Base-by-base conservation (phyloP, 805 yeast genomes). In the Yarrowia deformans region DNA sequence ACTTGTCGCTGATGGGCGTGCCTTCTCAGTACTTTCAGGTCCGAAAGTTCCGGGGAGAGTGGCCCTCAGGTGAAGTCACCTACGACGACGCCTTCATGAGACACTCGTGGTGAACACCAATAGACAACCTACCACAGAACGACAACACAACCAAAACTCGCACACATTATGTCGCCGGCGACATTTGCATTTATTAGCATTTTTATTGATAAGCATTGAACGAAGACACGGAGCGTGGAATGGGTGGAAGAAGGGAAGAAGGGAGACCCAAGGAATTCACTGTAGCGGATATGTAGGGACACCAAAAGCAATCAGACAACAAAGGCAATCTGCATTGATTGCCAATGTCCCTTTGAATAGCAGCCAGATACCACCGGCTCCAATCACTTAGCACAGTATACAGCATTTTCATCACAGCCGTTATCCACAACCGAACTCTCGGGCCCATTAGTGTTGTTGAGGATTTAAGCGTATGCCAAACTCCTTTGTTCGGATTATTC, bases 21-120 rank as follows among this genome's bases (percentile, higher is more conserved):
- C 66, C 66, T 0, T 60, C 66, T 12, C 66, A 45, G 66, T 60
- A 60, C 66, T 60, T 60, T 18, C 66, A 60, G 52, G 66, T 60
- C 1, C 66, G 66, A 10, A 60, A 60, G 52, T 60, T 60, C 66
- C 66, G 52, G 8, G 66, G 66, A 7, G 66, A 60, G 32, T 60
- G 66, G 66, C 66, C 66, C 9, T 60, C 66, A n/a, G 66, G 66
- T n/a, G 42, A 43, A 39, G 66, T 60, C 50, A 60, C 66, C 50
- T 60, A 60, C 42, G 42, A 60, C 42, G 66, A 60, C 18, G 66
- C 66, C 34, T 60, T 60, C 19, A 60, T 60, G 66, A 45, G 42
- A 18, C 66, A 60, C 42, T 60, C 66, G n/a, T 60, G 66, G 66
- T 60, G 39, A 60, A 10, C 9, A 19, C 18, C 34, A 14, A 19